Conservation (phyloP, 2,329 filamentous ascomycete species). For the Diaporthe amygdali region DNA sequence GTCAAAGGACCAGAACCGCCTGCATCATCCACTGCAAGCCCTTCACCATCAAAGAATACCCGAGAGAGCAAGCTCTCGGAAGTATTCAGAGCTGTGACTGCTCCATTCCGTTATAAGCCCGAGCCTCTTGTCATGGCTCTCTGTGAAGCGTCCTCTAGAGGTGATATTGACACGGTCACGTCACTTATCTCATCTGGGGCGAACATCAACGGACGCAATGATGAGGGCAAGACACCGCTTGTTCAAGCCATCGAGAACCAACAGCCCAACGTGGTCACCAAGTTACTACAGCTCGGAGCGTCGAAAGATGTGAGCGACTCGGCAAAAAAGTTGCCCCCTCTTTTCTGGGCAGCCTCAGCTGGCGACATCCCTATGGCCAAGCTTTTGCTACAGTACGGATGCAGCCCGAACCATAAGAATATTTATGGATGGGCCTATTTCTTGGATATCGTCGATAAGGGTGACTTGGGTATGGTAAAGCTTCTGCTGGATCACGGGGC, state of each 20-base stretch:
- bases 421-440: not conserved
- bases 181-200: not conserved
- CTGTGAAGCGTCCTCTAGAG: constrained; percentile 28
- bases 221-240: not conserved
- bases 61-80: constrained; percentile 30
- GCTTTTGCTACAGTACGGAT: not conserved
- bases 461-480: not conserved
- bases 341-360: constrained; percentile 30
- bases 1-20: not conserved
- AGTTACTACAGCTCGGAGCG: constrained; percentile 40
- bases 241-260: not conserved
- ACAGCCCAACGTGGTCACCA: not conserved
- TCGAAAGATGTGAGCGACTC: constrained; percentile 29
- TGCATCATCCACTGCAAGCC: too few relatives aligned
- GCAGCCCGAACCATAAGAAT: not conserved
- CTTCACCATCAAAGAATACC: not conserved
- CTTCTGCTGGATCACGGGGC: not conserved
- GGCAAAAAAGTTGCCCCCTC: constrained; percentile 30
- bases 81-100: constrained; percentile 31
- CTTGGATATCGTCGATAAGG: not conserved
- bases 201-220: not conserved
- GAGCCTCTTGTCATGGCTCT: constrained; percentile 30
- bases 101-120: constrained; percentile 27
- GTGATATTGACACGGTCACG: constrained; percentile 11
- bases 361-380: constrained; percentile 21